Evolutionary conservation across 257 asterid species (phyloP).

Genomic region (Misopates orontium): DNA sequence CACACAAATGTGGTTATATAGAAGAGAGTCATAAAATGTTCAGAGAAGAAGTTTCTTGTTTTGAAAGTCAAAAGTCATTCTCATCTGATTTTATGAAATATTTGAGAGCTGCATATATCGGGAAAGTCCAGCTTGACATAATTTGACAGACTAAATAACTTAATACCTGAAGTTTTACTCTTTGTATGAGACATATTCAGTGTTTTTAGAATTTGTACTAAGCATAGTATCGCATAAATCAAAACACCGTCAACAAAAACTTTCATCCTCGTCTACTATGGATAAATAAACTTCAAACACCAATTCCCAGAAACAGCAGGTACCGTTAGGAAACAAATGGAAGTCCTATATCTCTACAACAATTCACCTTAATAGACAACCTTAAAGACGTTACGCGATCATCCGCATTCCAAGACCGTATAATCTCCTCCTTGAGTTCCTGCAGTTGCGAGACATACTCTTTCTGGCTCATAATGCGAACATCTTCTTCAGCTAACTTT

Average conservation of each 20-base stretch:
- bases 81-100: background rate
- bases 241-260: background rate
- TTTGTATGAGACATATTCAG: background rate
- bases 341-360: slow-evolving; percentile 15
- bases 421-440: slow-evolving; percentile 68
- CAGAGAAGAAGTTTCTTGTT: slow-evolving; percentile 9
- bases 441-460: slow-evolving; percentile 64
- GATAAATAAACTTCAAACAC: background rate
- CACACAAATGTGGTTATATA: background rate
- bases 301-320: slow-evolving; percentile 8
- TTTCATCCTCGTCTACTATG: background rate
- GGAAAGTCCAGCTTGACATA: background rate
- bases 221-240: background rate
- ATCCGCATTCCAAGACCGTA: slow-evolving; percentile 67
- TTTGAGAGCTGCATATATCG: slow-evolving; percentile 1
- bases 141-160: slow-evolving; percentile 9
- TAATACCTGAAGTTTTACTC: background rate
- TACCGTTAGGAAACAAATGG: slow-evolving; percentile 7
- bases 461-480: slow-evolving; percentile 55
- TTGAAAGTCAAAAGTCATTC: slow-evolving; percentile 7
- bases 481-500: slow-evolving; percentile 56
- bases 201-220: too few relatives aligned
- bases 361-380: slow-evolving; percentile 76
- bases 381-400: slow-evolving; percentile 78
- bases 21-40: background rate